Evolutionary conservation across 73 alveolate species (phyloP).

Genomic region (Tetrahymena thermophila): DNA sequence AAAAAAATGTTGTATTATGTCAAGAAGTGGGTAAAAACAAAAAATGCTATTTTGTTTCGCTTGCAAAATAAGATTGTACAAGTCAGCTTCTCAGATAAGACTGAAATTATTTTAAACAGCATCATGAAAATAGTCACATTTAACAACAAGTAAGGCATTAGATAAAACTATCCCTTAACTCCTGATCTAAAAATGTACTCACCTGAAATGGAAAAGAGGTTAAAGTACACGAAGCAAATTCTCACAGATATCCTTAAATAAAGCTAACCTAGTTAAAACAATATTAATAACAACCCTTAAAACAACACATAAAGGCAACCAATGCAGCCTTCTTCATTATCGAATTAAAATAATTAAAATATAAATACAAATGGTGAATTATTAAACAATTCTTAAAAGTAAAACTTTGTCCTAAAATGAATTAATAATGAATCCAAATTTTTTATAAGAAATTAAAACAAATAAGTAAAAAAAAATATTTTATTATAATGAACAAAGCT

Average conservation of each 20-base stretch:
- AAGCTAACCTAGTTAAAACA: background rate
- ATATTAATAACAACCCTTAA: background rate
- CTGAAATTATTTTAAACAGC: slow-evolving; percentile 71
- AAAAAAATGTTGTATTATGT: slow-evolving; percentile 49
- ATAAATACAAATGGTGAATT: background rate
- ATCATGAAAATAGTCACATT: slow-evolving; percentile 69
- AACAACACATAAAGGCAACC: background rate
- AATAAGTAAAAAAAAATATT: too few relatives aligned
- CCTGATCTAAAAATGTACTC: slow-evolving; percentile 63
- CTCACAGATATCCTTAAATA: slow-evolving; percentile 71
- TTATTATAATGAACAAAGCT: too few relatives aligned
- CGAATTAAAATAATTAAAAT: background rate
- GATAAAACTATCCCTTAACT: slow-evolving; percentile 56
- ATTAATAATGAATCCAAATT: too few relatives aligned
- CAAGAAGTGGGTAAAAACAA: slow-evolving; percentile 86
- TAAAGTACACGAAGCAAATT: slow-evolving; percentile 74
- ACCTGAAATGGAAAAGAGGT: slow-evolving; percentile 77
- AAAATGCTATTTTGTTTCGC: slow-evolving; percentile 81
- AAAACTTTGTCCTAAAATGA: background rate
- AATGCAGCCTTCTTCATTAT: background rate
- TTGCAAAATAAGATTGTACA: slow-evolving; percentile 75
- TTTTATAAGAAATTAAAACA: too few relatives aligned
- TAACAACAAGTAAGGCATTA: slow-evolving; percentile 70
- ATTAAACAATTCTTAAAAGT: background rate
- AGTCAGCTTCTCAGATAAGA: slow-evolving; percentile 76